Evolutionary conservation across 2,329 filamentous ascomycete genomes (phyloP), one percentile per base, ranked within the genome.

Genomic region (Penicillium hesseltinei): DNA sequence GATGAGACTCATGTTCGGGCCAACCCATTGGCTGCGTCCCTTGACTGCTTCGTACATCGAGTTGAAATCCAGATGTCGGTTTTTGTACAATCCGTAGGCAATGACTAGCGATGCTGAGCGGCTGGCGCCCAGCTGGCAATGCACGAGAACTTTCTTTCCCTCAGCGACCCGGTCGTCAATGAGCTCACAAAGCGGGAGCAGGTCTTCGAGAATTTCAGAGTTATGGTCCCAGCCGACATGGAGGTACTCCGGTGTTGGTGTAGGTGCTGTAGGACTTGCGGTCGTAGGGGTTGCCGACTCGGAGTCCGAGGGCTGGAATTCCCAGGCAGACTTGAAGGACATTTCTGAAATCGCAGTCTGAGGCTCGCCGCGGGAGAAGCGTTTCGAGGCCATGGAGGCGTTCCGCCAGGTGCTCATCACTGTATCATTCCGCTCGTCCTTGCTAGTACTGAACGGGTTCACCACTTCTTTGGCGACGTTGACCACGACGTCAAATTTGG

Each of bases 181-280:
- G 17, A 86, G 71, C 63, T 84, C 82, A 65, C 85, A 86, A 9
- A 88, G 71, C 13, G 78, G 80, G 55, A 81, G 77, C 11, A 88
- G 73, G 66, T 88, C 85, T 31, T 86, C 83, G 9, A 88, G 78
- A 51, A 88, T 87, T 63, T 88, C 85, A 13, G 85, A 87, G 67
- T 88, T 88, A 70, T 88, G 85, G 63, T 88, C 85, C 85, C 85
- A 88, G 9, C 79, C 80, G 51, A 88, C 82, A 67, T 88, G 85
- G 27, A 88, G 81, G 66, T 88, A 88, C 66, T 88, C 85, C 3
- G 85, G 85, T n/a, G 75, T 70, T 25, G 72, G 68, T 46, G 73
- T 54, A 7, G 72, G 68, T 45, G 73, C 54, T 9, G 65, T 54
- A 21, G 58, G 66, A 1, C 66, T 66, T 53, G 72, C 74, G 25